Base-by-base conservation (phyloP, 2,329 filamentous ascomycete genomes). In the Grosmannia penicillata region DNA sequence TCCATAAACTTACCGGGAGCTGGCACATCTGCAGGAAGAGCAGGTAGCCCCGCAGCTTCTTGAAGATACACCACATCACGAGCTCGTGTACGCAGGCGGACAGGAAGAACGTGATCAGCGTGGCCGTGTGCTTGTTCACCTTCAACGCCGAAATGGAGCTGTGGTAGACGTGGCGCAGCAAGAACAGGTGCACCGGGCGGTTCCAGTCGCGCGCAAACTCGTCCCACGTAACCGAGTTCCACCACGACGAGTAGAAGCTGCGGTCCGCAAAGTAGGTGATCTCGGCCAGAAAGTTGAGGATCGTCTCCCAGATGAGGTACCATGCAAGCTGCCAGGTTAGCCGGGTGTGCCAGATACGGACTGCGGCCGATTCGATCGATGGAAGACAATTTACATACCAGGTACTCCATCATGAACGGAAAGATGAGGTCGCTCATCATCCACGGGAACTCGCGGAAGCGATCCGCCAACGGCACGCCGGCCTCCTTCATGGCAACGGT, bases 181-280 rank as follows among this genome's bases (percentile, higher is more conserved):
- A 61, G 55, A 87, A 87, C 49, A 79, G 76, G 52, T 86, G 81
- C 4, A 87, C 81, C 0, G 82, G 81, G 3, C 60, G 57, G 52
- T 87, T 87, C 82, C 82, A 87, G 52, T 85, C 79, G 28, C 82
- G 66, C 4, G 82, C 81, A 49, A 82, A 89, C 51, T 85, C 77
- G 49, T 86, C 80, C 72, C 77, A 84, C 0, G 70, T 43, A 56
- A 65, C 63, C 61, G 43, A 66, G 47, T 77, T 77, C 72, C 73
- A 76, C 73, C 73, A 78, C 35, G 68, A 66, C 28, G 68, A 65
- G 49, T 77, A 77, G 56, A 86, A 86, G 43, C 74, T 78, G 33
- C 82, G 72, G 53, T 87, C 82, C 5, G 82, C 81, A 53, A 87
- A 89, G 45, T 67, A 65, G 0, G 81, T 86, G 39, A 87, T 54